phyloP scores from a whole-genome alignment of 345 rosid species.

The Ailanthus altissimus region DNA sequence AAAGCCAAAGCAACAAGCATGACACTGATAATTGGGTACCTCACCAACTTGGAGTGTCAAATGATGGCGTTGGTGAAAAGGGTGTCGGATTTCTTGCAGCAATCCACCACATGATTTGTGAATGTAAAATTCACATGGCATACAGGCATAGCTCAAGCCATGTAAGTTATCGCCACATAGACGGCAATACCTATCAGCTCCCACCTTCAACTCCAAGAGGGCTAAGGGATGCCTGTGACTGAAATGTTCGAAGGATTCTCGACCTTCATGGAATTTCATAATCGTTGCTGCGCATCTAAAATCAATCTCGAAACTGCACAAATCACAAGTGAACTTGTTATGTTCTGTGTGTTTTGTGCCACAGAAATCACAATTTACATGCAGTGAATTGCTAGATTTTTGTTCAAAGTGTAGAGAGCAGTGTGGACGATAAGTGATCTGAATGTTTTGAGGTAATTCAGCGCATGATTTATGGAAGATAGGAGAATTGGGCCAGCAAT shows the following conservation, averaged over 20 bases:
- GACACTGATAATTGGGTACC: too few relatives aligned
- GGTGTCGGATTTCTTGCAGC: neutral
- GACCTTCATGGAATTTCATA: neutral
- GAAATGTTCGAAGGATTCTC: neutral
- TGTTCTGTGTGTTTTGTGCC: too few relatives aligned
- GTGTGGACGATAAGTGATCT: neutral
- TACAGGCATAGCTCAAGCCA: neutral
- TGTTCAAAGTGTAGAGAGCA: too few relatives aligned
- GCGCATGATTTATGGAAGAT: neutral
- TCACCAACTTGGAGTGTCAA: too few relatives aligned
- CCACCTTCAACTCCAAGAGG: neutral
- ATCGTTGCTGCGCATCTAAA: neutral
- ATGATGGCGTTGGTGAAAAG: neutral
- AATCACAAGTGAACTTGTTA: neutral
- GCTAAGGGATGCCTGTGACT: neutral
- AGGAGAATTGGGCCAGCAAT: too few relatives aligned
- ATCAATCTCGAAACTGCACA: neutral
- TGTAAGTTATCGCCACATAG: neutral
- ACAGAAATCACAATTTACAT: neutral
- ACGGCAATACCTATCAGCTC: neutral
- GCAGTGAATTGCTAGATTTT: too few relatives aligned
- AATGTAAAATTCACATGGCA: neutral
- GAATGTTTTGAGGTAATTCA: neutral
- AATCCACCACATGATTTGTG: neutral
- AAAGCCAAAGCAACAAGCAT: too few relatives aligned